phyloP scores from a whole-genome alignment of 1,284 basidiomycete genomes.

The Coniferiporia sulphurascens region DNA sequence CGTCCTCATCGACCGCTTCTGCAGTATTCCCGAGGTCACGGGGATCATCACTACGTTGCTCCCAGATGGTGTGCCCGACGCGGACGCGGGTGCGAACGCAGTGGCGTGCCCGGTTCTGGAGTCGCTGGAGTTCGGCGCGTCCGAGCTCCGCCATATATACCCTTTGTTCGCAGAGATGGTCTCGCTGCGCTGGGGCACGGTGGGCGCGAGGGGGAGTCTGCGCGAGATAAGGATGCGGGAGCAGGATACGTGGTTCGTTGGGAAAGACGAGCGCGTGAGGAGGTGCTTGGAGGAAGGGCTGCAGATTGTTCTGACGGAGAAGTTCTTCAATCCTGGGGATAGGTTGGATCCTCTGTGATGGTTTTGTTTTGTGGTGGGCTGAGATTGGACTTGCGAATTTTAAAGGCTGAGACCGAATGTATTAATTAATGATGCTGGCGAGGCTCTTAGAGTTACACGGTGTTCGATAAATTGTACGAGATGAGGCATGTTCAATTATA shows the following conservation, averaged over 20 bases:
- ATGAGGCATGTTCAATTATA: too few species aligned
- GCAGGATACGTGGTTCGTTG: slow-evolving; percentile 2
- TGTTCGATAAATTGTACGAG: too few species aligned
- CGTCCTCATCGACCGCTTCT: neutral
- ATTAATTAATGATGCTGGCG: too few species aligned
- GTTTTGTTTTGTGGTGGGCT: neutral
- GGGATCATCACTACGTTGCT: neutral
- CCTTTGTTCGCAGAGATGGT: neutral
- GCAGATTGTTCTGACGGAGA: neutral
- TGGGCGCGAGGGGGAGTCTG: neutral
- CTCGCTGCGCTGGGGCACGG: neutral
- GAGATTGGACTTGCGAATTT: too few species aligned
- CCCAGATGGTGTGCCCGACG: too few species aligned
- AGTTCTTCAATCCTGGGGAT: neutral
- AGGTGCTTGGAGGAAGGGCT: neutral
- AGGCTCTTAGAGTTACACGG: too few species aligned
- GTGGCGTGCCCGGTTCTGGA: neutral
- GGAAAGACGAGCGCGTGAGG: neutral
- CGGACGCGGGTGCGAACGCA: neutral
- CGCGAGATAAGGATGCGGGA: neutral
- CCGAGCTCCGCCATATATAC: neutral
- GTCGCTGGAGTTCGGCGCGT: neutral
- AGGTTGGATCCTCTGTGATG: neutral
- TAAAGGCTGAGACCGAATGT: too few species aligned
- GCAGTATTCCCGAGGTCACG: neutral